Evolutionary conservation across 768 basidiomycete species (phyloP), one percentile per base, ranked within the genome.

Genomic region (Suillus bovinus): DNA sequence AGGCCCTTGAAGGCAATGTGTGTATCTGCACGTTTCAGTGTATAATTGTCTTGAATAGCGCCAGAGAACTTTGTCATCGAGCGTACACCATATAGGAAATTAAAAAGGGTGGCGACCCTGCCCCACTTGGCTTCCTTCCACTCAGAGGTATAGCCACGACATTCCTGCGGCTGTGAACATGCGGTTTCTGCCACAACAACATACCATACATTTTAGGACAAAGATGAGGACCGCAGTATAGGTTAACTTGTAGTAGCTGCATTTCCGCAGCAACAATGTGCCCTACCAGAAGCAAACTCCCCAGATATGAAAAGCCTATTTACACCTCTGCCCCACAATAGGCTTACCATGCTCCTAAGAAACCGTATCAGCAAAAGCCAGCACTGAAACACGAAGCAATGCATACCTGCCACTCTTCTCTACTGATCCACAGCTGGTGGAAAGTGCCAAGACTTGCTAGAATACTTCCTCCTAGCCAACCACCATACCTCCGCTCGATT

Each of bases 401-500:
- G 6, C 86, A 47, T 63, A 92, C 93, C 84, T 92, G 86, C 89
- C 93, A 96, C 69, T 96, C 94, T 74, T 95, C 94, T 70, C 81
- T 86, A 75, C 93, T 94, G 70, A 96, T 94, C 94, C 94, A 96
- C 56, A 96, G 79, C 68, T 96, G 96, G 72, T 99, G 97, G 83
- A 99, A 99, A 17, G 96, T 98, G 27, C 97, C 97, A 70, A 99
- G 77, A 70, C 92, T 94, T 1, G 91, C 96, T 53, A 99, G 80
- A 69, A 99, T 96, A 66, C 92, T 94, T 33, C 96, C 97, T 13
- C 97, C 97, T 8, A 99, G 78, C 97, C 97, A 99, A 22, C 91
- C 88, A 16, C 94, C 91, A 73, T 94, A 97, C 61, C 90, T 85
- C 52, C 96, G 85, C 74, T 99, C 97, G 56, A 89, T 82, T 0